A percentile compares a stretch with the other conserved stretches of the same genome.
Evolutionary conservation across 2,329 filamentous ascomycete species (phyloP).

Genomic region (Pleomassaria siparia): DNA sequence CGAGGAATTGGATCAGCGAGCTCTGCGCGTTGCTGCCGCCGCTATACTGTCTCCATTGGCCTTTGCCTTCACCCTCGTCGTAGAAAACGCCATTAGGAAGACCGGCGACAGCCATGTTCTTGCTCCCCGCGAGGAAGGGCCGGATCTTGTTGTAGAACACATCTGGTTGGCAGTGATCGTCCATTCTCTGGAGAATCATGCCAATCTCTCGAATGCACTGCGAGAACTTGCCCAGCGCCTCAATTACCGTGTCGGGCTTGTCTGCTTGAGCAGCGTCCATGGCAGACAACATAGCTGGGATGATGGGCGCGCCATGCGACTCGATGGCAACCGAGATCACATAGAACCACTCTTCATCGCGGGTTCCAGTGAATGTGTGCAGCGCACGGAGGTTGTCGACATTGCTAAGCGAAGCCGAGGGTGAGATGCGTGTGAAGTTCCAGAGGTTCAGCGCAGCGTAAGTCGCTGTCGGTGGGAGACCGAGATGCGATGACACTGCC

Average conservation of each 20-base stretch:
- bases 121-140: conserved; percentile 55
- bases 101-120: conserved; percentile 56
- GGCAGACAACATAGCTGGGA: conserved; percentile 50
- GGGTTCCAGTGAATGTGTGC: conserved; percentile 35
- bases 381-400: conserved; percentile 33
- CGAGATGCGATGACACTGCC: conserved; percentile 29
- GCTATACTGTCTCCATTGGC: conserved; percentile 53
- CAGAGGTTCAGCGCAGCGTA: conserved; percentile 39
- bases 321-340: conserved; percentile 57
- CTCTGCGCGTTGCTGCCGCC: conserved; percentile 60
- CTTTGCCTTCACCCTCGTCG: conserved; percentile 51
- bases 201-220: conserved; percentile 46
- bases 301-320: conserved; percentile 50
- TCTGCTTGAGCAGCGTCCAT: conserved; percentile 48
- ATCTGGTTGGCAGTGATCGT: conserved; percentile 51
- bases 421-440: conserved; percentile 32
- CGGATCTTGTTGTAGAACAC: conserved; percentile 57
- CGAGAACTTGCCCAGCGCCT: conserved; percentile 44
- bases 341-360: conserved; percentile 49
- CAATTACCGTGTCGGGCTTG: conserved; percentile 41
- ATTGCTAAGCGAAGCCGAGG: conserved; percentile 23
- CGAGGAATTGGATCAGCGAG: conserved; percentile 57
- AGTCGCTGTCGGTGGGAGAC: conserved; percentile 36
- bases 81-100: conserved; percentile 56
- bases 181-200: conserved; percentile 52